These are phyloP conservation scores for Stephanodiscus triporus DNA, from an alignment of 108 stramenopile genomes.

Conservation along the genomic window DNA sequence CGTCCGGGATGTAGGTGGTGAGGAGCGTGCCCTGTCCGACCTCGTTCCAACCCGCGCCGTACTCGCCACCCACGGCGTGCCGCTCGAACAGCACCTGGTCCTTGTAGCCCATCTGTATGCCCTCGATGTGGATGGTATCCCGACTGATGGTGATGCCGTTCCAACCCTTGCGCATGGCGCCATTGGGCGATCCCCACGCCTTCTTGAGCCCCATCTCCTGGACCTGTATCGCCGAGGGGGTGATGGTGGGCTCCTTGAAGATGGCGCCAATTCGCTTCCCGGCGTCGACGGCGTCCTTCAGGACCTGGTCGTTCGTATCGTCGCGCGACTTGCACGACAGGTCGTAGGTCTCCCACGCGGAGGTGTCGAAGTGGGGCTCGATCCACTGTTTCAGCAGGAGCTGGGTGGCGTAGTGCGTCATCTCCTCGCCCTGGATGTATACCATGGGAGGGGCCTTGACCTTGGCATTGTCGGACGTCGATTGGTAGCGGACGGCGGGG, in stretches of 20 bases:
- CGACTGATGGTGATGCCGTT: constrained; percentile 96
- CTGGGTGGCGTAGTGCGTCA: constrained; percentile 93
- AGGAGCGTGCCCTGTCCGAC: constrained; percentile 91
- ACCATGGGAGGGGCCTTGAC: constrained; percentile 92
- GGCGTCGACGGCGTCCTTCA: constrained; percentile 91
- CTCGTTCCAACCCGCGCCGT: constrained; percentile 92
- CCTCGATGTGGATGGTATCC: constrained; percentile 99
- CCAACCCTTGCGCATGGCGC: constrained; percentile 97
- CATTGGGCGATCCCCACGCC: constrained; percentile 93
- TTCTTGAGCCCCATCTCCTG: constrained; percentile 92
- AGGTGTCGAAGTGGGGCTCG: constrained; percentile 90
- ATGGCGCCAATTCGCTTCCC: constrained; percentile 91
- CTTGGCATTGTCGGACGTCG: constrained; percentile 43
- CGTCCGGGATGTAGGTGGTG: constrained; percentile 92
- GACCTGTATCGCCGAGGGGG: constrained; percentile 87
- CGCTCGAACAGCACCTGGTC: constrained; percentile 95
- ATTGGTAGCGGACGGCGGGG: constrained; percentile 13
- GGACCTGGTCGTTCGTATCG: constrained; percentile 88
- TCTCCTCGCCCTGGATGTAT: constrained; percentile 96
- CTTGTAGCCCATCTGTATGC: constrained; percentile 96
- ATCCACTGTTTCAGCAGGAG: constrained; percentile 94
- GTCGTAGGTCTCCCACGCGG: constrained; percentile 88
- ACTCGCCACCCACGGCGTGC: constrained; percentile 98
- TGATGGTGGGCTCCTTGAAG: constrained; percentile 98
- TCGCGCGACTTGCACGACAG: constrained; percentile 91